Conservation (phyloP, 768 basidiomycete species). For the Leccinum olivaceopallidum region DNA sequence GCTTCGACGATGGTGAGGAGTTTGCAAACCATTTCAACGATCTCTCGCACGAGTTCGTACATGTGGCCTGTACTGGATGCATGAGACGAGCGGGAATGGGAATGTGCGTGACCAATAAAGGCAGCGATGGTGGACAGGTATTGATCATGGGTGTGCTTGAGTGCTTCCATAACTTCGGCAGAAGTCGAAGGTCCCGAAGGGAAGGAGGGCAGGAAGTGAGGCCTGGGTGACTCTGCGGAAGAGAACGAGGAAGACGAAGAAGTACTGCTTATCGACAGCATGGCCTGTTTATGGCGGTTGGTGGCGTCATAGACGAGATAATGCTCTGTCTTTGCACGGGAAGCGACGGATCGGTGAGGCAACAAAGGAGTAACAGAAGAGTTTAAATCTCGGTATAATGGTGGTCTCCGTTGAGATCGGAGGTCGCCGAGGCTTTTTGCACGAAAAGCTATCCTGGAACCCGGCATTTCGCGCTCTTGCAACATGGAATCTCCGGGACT, state of each 20-base stretch:
- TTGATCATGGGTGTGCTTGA: constrained; percentile 84
- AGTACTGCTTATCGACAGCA: constrained; percentile 65
- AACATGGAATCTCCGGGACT: constrained; percentile 36
- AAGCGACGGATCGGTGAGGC: constrained; percentile 30
- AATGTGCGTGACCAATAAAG: constrained; percentile 96
- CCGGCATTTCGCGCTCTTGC: constrained; percentile 23
- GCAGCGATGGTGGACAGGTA: constrained; percentile 94
- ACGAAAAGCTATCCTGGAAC: constrained; percentile 37
- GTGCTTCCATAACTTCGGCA: constrained; percentile 68
- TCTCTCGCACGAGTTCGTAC: constrained; percentile 93
- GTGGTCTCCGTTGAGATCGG: constrained; percentile 33
- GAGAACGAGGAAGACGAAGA: constrained; percentile 73
- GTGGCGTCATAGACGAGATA: constrained; percentile 39
- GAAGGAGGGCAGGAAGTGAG: constrained; percentile 51
- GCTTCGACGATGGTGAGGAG: constrained; percentile 90
- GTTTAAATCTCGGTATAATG: constrained; percentile 39
- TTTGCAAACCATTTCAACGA: constrained; percentile 91
- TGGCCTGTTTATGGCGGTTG: constrained; percentile 44
- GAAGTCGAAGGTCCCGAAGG: constrained; percentile 73
- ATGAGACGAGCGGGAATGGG: constrained; percentile 86
- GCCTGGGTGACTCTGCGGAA: constrained; percentile 54
- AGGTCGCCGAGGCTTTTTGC: constrained; percentile 58
- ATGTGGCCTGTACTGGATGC: constrained; percentile 92
- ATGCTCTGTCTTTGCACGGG: constrained; percentile 39
- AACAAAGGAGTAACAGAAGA: constrained; percentile 36